These are phyloP conservation scores for Pseudomicrostroma phylloplanum DNA, from an alignment of 1,284 basidiomycete genomes.

Conservation along the genomic window DNA sequence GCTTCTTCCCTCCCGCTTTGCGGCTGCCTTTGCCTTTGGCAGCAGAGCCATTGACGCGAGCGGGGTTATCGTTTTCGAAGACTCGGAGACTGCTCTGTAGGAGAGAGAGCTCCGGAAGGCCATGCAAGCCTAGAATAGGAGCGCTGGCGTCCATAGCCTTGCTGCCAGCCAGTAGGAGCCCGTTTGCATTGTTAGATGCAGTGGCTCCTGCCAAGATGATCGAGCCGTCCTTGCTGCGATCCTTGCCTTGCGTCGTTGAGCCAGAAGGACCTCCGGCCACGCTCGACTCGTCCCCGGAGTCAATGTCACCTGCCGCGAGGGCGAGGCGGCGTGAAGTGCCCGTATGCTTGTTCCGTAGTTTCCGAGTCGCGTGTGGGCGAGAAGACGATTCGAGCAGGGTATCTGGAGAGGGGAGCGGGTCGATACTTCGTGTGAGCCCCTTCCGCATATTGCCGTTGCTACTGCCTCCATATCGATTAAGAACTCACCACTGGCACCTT, in stretches of 20 bases:
- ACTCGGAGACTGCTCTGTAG: background rate
- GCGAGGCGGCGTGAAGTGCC: conserved; percentile 8
- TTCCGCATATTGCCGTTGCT: background rate
- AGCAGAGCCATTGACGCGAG: background rate
- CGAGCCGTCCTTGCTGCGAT: conserved; percentile 5
- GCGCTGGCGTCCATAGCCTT: conserved; percentile 5
- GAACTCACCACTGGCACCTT: conserved; percentile 33
- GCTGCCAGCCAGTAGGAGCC: background rate
- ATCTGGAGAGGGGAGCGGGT: conserved; percentile 16
- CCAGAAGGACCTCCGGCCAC: background rate
- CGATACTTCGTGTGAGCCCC: background rate
- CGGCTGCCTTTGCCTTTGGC: background rate
- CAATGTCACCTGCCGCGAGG: conserved; percentile 6
- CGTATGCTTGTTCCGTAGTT: conserved; percentile 44
- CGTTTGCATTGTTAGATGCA: background rate
- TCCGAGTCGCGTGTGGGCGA: conserved; percentile 47
- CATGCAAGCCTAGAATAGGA: background rate
- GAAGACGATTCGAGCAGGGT: conserved; percentile 37
- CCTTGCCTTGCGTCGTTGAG: conserved; percentile 6
- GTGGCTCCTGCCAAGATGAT: background rate
- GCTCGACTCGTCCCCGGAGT: conserved; percentile 8
- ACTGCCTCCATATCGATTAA: background rate
- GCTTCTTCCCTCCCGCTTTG: conserved; percentile 3
- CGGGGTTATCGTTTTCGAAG: background rate
- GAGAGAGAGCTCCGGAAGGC: background rate